These are phyloP conservation scores for Chlorociboria aeruginascens DNA, from an alignment of 495 filamentous ascomycete species.

Conservation along the genomic window DNA sequence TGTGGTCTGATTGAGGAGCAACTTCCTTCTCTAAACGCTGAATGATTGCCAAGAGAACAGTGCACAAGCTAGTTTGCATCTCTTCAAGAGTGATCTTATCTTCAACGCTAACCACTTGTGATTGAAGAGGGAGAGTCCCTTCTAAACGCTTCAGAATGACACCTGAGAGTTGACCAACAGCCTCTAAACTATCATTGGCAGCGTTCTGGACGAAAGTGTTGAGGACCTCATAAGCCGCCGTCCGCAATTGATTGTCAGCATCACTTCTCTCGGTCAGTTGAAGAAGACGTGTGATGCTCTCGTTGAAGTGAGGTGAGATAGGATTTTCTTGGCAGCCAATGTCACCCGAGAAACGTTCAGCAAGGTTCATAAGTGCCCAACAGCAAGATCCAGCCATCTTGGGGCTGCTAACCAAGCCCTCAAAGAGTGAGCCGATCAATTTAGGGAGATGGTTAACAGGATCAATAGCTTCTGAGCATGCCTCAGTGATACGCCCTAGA, in stretches of 20 bases:
- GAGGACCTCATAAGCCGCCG: slow-evolving; percentile 95
- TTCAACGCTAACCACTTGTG: slow-evolving; percentile 91
- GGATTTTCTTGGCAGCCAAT: slow-evolving; percentile 64
- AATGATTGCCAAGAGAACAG: slow-evolving; percentile 81
- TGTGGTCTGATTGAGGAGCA: slow-evolving; percentile 77
- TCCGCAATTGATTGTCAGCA: slow-evolving; percentile 86
- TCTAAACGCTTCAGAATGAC: slow-evolving; percentile 82
- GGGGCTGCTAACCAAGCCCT: slow-evolving; percentile 76
- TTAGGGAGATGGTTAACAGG: slow-evolving; percentile 66
- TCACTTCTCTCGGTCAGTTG: slow-evolving; percentile 72
- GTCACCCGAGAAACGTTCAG: slow-evolving; percentile 85
- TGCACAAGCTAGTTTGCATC: slow-evolving; percentile 91
- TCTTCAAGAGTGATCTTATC: slow-evolving; percentile 90
- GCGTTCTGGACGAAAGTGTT: slow-evolving; percentile 85
- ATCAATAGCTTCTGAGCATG: slow-evolving; percentile 79
- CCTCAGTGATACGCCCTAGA: slow-evolving; percentile 88
- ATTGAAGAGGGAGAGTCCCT: slow-evolving; percentile 80
- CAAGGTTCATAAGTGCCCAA: slow-evolving; percentile 98
- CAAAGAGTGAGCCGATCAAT: slow-evolving; percentile 80
- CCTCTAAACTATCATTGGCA: slow-evolving; percentile 69
- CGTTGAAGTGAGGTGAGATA: slow-evolving; percentile 83
- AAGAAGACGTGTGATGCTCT: slow-evolving; percentile 76
- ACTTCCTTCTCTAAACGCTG: slow-evolving; percentile 88
- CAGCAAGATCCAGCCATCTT: slow-evolving; percentile 98
- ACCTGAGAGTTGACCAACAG: slow-evolving; percentile 69